phyloP scores from a whole-genome alignment of 73 alveolate genomes.

The Loxodes magnus region DNA sequence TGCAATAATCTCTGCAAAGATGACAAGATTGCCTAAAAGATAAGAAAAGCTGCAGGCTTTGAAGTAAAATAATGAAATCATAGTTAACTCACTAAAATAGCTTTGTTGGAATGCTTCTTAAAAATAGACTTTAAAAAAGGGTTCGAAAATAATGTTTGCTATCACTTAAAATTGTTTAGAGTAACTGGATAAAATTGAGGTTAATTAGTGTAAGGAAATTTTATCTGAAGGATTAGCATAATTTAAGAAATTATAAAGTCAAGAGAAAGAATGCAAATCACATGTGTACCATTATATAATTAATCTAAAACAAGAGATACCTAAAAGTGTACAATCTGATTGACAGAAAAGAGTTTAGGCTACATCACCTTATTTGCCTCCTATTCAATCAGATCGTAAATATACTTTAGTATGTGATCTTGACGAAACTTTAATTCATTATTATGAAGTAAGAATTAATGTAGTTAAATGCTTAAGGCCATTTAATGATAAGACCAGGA shows the following conservation, averaged over 20 bases:
- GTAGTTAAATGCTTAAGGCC: constrained; percentile 90
- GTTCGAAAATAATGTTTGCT: neutral
- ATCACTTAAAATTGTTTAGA: constrained; percentile 2
- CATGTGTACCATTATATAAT: constrained; percentile 2
- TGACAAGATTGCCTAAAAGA: constrained; percentile 15
- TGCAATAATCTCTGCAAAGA: constrained; percentile 12
- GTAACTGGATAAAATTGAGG: too few species aligned
- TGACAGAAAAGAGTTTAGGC: neutral
- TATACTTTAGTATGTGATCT: constrained; percentile 89
- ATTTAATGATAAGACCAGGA: constrained; percentile 79
- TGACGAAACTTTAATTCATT: constrained; percentile 96
- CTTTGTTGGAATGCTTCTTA: neutral
- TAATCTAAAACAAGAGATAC: constrained; percentile 8
- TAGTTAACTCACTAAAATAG: neutral
- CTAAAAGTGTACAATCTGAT: neutral
- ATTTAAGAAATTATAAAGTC: constrained; percentile 5
- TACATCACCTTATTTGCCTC: constrained; percentile 58
- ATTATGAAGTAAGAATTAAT: constrained; percentile 72
- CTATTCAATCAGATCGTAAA: constrained; percentile 24
- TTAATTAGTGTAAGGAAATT: too few species aligned
- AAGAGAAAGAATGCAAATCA: neutral
- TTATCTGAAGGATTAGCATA: neutral
- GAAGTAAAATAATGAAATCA: neutral
- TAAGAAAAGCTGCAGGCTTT: constrained; percentile 6
- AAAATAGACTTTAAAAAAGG: neutral